These are phyloP conservation scores for Hymenochaete sp. DNA, from an alignment of 1,284 basidiomycete species.

Conservation along the genomic window DNA sequence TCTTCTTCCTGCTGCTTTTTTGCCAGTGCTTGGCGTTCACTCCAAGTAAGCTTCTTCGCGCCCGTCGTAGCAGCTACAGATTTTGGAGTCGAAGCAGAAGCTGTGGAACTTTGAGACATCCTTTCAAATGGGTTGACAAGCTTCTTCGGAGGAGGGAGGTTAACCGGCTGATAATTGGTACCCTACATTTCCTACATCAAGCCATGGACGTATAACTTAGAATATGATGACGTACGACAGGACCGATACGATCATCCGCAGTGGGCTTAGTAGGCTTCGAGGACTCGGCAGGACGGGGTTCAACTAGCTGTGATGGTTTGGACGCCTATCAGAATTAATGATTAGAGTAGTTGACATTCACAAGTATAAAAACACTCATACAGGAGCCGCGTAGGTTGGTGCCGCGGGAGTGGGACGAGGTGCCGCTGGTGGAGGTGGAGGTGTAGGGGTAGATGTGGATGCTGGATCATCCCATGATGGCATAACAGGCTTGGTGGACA, in stretches of 20 bases:
- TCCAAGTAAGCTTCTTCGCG: conserved; percentile 82
- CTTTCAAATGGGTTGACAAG: conserved; percentile 76
- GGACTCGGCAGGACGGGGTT: conserved; percentile 35
- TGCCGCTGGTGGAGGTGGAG: conserved; percentile 42
- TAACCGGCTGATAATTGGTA: conserved; percentile 82
- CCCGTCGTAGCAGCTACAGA: conserved; percentile 24
- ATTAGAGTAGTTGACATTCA: conserved; percentile 20
- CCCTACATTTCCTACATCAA: conserved; percentile 32
- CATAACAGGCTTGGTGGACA: conserved; percentile 32
- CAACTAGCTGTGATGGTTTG: conserved; percentile 25
- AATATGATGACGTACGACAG: conserved; percentile 37
- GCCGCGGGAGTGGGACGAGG: conserved; percentile 40
- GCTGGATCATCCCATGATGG: conserved; percentile 34
- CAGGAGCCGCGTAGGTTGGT: conserved; percentile 27
- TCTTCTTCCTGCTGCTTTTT: conserved; percentile 83
- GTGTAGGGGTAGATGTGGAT: conserved; percentile 28
- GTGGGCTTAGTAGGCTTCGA: conserved; percentile 57
- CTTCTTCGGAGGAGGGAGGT: conserved; percentile 75
- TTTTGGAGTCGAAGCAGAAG: conserved; percentile 22
- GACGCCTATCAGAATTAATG: conserved; percentile 16
- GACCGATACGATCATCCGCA: conserved; percentile 73
- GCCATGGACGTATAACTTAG: neutral
- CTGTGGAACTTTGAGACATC: conserved; percentile 40
- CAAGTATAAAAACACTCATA: conserved; percentile 16
- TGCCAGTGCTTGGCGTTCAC: conserved; percentile 77